A percentile compares a stretch with the other conserved stretches of the same genome.
Conservation (phyloP, 495 filamentous ascomycete species). For the Thozetella sp. region DNA sequence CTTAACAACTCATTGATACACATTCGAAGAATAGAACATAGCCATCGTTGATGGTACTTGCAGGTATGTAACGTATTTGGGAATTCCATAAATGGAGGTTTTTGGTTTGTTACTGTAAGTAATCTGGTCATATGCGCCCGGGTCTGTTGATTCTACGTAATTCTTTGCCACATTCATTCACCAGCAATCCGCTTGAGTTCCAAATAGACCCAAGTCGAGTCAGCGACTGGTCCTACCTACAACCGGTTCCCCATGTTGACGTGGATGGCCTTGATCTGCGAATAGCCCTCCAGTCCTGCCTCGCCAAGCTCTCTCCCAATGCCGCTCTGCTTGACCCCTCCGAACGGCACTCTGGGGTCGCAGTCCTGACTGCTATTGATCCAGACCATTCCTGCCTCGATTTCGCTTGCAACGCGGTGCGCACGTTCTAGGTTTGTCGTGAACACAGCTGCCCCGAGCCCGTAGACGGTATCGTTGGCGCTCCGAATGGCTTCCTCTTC, state of each 20-base stretch:
- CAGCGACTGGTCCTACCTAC: background rate
- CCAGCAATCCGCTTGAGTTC: too few relatives aligned
- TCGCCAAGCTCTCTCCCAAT: slow-evolving; percentile 90
- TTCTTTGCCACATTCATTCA: too few relatives aligned
- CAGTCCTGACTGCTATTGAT: slow-evolving; percentile 85
- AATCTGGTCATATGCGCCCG: too few relatives aligned
- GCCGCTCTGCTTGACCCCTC: slow-evolving; percentile 93
- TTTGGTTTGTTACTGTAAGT: too few relatives aligned
- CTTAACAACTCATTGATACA: too few relatives aligned
- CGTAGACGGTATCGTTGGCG: slow-evolving; percentile 90
- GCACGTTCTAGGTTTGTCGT: slow-evolving; percentile 78
- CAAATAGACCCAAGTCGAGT: too few relatives aligned
- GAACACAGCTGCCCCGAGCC: slow-evolving; percentile 84
- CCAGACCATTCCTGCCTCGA: slow-evolving; percentile 97
- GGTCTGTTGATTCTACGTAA: too few relatives aligned
- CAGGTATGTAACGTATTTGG: too few relatives aligned
- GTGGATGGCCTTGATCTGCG: slow-evolving; percentile 77
- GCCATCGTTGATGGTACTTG: too few relatives aligned
- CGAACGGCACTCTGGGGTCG: slow-evolving; percentile 79
- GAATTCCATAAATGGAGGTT: too few relatives aligned
- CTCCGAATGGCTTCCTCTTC: slow-evolving; percentile 83
- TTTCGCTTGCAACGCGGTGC: slow-evolving; percentile 79
- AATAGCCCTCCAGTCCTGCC: slow-evolving; percentile 81
- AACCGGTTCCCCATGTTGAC: slow-evolving; percentile 60
- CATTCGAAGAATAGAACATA: too few relatives aligned